A percentile compares a stretch with the other conserved stretches of the same genome.
phyloP scores from a whole-genome alignment of 805 yeast genomes.

The Barnettozyma wickerhamii region DNA sequence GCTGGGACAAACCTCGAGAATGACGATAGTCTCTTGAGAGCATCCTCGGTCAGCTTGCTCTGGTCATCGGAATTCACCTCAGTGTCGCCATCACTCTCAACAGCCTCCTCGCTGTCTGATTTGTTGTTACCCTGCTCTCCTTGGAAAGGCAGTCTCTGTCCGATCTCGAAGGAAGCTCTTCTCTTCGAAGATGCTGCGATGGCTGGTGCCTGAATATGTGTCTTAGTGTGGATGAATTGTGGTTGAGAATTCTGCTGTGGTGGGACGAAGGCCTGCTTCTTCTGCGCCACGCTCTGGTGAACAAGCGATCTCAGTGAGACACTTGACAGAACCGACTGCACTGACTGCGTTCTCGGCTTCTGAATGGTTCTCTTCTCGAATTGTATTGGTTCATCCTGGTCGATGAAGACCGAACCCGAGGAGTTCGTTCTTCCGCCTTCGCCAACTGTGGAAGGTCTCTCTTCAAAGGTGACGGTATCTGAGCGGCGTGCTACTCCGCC shows the following conservation, averaged over 20 bases:
- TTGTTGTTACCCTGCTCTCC: constrained; percentile 24
- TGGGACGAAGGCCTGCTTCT: constrained; percentile 11
- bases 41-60: constrained; percentile 35
- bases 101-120: constrained; percentile 9
- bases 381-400: constrained; percentile 66
- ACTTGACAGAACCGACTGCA: constrained; percentile 44
- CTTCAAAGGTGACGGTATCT: background rate
- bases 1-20: constrained; percentile 27
- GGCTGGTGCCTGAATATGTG: constrained; percentile 39
- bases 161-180: constrained; percentile 28
- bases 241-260: constrained; percentile 16
- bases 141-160: constrained; percentile 32
- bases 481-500: background rate
- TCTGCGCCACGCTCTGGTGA: constrained; percentile 14
- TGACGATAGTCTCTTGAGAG: constrained; percentile 32
- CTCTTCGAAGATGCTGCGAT: constrained; percentile 31
- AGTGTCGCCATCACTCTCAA: constrained; percentile 25
- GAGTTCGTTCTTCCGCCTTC: background rate
- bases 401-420: constrained; percentile 39
- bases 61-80: constrained; percentile 27
- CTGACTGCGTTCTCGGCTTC: constrained; percentile 34
- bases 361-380: constrained; percentile 63
- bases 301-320: constrained; percentile 55
- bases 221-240: constrained; percentile 27
- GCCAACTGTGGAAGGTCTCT: constrained; percentile 58